Base-by-base conservation (phyloP, 192 early-diverging fungal species). In the Paraglomus brasilianum region DNA sequence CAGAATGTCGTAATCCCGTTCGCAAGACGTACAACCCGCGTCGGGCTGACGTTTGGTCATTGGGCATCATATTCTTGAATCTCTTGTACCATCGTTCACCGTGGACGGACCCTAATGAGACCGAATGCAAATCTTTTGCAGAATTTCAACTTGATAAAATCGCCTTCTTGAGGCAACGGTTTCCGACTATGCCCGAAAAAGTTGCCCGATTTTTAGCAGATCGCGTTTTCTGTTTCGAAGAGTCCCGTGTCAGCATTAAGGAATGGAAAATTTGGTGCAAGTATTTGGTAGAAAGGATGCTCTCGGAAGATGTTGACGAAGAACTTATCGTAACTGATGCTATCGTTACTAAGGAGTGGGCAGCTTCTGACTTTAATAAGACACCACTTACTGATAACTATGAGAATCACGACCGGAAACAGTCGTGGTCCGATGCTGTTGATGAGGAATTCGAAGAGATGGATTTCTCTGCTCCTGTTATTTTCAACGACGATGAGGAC, bases 1-100 rank as follows among this genome's bases (percentile, higher is more conserved):
- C 19, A 77, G 81, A 82, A 58, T 82, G 81, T 50, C 74, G 76
- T 38, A 82, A 82, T 69, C 71, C 78, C 17, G 24, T 74, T 22
- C 66, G 68, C 59, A 46, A 66, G 21, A 50, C 57, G 5, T 91
- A 91, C 70, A 82, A 86, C 60, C 81, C 87, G 5, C 75, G 80
- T 42, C 76, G 82, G 43, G 85, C 86, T 38, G 89, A 91, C 45
- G 76, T 91, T 42, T 91, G 89, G 89, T 87, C 89, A 11, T 78
- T 91, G 52, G 89, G 89, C 50, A 87, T 91, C 49, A 83, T 91
- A 38, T 79, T 91, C 49, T 79, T 91, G 74, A 91, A 91, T 62
- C 69, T 91, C 62, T 69, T 89, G 5, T 90, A 85, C 65, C 87
- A 84, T 60, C 85, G 86, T 58, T 87, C 85, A 41, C 89, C 87